A percentile compares a stretch with the other conserved stretches of the same genome.
phyloP scores from a whole-genome alignment of 176 grass and related monocot species.

The Bothriochloa decipiens region DNA sequence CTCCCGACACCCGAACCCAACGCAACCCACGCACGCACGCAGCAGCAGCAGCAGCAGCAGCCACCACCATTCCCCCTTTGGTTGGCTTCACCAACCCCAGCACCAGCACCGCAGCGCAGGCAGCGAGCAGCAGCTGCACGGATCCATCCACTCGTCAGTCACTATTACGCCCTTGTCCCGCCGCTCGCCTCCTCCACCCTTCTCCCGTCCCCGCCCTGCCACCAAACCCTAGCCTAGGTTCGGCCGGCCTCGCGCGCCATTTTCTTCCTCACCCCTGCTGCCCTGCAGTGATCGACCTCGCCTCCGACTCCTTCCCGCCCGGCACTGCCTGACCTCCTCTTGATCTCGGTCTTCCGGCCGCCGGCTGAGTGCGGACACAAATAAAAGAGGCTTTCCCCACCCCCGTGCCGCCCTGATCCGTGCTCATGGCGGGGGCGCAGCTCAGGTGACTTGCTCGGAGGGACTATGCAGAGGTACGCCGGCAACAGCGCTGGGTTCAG shows the following conservation, averaged over 20 bases:
- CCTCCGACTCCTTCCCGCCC: not conserved
- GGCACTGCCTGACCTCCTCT: not conserved
- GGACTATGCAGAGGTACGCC: conserved; percentile 85
- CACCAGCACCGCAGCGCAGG: not conserved
- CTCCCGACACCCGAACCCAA: no score
- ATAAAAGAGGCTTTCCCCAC: not conserved
- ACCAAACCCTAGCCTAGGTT: conserved; percentile 31
- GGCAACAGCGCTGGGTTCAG: conserved; percentile 59
- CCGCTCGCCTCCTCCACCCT: not conserved
- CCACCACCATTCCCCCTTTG: no score
- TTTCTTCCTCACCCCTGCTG: not conserved
- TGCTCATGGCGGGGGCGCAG: conserved; percentile 46
- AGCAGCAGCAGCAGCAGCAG: no score
- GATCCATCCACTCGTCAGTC: not conserved
- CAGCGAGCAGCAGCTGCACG: not conserved
- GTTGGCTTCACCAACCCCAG: no score
- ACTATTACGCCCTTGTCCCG: not conserved
- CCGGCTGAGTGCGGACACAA: not conserved
- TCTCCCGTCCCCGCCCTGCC: no score
- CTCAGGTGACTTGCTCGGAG: conserved; percentile 56
- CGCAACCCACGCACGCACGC: no score
- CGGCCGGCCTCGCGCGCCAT: not conserved
- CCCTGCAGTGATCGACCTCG: not conserved
- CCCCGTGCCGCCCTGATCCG: not conserved
- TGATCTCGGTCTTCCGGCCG: not conserved